Evolutionary conservation across 441 rosid genomes (phyloP), one percentile per base, ranked within the genome.

Genomic region (Pelargonium myrrhifolium): DNA sequence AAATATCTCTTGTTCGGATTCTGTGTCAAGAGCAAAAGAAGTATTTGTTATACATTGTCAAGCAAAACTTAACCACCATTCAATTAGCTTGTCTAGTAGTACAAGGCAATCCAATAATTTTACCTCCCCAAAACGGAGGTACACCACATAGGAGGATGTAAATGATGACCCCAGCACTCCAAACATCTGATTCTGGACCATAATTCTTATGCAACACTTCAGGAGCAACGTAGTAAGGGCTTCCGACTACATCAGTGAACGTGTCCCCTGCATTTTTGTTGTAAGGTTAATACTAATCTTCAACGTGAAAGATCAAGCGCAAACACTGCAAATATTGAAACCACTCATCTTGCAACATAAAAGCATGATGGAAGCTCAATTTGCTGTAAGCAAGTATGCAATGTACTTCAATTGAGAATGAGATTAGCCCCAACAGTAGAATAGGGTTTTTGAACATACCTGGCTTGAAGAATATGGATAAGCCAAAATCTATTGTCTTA

Each of bases 121-220:
- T 78, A 86, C 88, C 91, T 15, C 80, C 91, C 88, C 88, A 86
- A 77, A 84, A 86, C 64, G 91, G 88, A 74, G 88, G 88, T n/a
- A 83, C 84, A 1, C 91, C 91, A 68, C 80, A 53, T 15, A 86
- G 66, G 24, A 86, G 78, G 63, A 86, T 86, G 67, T 84, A 84
- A 47, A 86, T 69, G 76, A 87, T 82, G 70, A 87, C 89, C 55
- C 88, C 92, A 0, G 84, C 88, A 55, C 92, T 87, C 92, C 89
- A 87, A 24, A 85, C 82, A 70, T 87, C 92, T 18, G 88, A 79
- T 72, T 87, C 92, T 11, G 75, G 84, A 74, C 89, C 87, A 22
- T 87, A 85, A n/a, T 26, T 39, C 77, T 82, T 85, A 42, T 68
- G 47, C 68, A 87, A 62, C 76, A 85, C 74, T 74, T 87, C 89